Percentiles rank a stretch among this genome's conserved stretches.
phyloP scores from a whole-genome alignment of 2,329 filamentous ascomycete species.

The Elsinoe fawcettii region DNA sequence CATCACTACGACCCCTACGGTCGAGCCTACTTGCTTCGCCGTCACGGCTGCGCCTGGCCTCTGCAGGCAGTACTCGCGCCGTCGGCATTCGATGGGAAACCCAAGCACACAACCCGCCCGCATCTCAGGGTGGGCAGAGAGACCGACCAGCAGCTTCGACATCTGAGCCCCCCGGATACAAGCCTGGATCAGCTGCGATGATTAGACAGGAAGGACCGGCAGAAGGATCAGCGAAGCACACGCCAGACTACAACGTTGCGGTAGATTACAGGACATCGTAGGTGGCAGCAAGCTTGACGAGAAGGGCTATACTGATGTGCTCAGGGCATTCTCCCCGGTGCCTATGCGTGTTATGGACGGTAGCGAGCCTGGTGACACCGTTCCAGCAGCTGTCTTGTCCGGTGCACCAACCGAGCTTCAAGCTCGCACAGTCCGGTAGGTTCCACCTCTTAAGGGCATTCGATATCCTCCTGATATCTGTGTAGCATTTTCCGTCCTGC shows the following conservation, averaged over 20 bases:
- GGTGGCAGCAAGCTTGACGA: conserved; percentile 29
- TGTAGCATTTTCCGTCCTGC: conserved; percentile 79
- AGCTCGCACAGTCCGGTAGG: conserved; percentile 84
- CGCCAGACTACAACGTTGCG: conserved; percentile 72
- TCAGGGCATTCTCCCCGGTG: conserved; percentile 80
- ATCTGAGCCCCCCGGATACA: conserved; percentile 17
- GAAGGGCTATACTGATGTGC: conserved; percentile 22
- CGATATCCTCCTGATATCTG: neutral
- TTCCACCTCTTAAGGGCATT: conserved; percentile 12
- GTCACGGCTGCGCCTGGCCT: conserved; percentile 25
- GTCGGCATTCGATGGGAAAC: conserved; percentile 23
- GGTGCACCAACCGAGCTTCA: conserved; percentile 91
- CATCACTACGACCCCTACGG: conserved; percentile 33
- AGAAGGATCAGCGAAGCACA: conserved; percentile 52
- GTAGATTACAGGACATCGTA: conserved; percentile 90
- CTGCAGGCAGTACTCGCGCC: conserved; percentile 1
- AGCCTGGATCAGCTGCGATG: conserved; percentile 31
- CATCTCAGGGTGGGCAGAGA: conserved; percentile 28
- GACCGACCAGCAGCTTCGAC: conserved; percentile 11
- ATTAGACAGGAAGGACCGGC: conserved; percentile 44
- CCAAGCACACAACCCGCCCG: conserved; percentile 32
- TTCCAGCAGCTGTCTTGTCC: conserved; percentile 79
- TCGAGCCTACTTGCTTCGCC: neutral
- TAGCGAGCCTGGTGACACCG: conserved; percentile 66
- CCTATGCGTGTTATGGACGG: conserved; percentile 86